A percentile compares a stretch with the other conserved stretches of the same genome.
These are phyloP conservation scores for Kernera saxatilis DNA, from an alignment of 345 rosid genomes.

Conservation along the genomic window DNA sequence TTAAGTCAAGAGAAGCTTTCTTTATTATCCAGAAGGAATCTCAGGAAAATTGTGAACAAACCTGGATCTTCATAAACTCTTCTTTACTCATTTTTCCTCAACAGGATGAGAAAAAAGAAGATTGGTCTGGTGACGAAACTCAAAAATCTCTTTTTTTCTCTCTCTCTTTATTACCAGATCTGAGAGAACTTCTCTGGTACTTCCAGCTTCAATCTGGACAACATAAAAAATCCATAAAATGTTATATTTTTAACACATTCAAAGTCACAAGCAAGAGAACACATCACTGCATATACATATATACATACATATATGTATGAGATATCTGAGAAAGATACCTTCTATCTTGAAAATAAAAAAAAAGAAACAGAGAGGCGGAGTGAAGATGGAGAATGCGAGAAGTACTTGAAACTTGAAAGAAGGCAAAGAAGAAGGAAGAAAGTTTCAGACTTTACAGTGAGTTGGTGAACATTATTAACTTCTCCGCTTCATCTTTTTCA, in stretches of 20 bases:
- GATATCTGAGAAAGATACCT: conserved; percentile 5
- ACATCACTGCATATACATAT: background rate
- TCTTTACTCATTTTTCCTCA: conserved; percentile 77
- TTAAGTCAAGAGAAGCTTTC: background rate
- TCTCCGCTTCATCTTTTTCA: conserved; percentile 44
- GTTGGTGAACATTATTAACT: conserved; percentile 46
- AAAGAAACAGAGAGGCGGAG: conserved; percentile 8
- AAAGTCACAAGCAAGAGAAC: background rate
- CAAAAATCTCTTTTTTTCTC: conserved; percentile 5
- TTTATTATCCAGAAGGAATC: conserved; percentile 20
- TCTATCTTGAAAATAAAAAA: background rate
- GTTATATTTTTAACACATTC: background rate
- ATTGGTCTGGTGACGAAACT: background rate
- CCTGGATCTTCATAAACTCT: conserved; percentile 98
- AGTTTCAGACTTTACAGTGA: conserved; percentile 12
- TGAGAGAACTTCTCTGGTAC: conserved; percentile 28
- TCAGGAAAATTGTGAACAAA: conserved; percentile 16
- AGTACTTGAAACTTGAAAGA: conserved; percentile 13
- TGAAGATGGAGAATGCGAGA: conserved; percentile 15
- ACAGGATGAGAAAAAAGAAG: background rate
- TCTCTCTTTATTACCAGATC: conserved; percentile 40
- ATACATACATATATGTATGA: background rate
- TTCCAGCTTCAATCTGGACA: conserved; percentile 2
- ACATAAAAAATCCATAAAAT: background rate
- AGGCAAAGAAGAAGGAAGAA: conserved; percentile 9